Evolutionary conservation across 2,329 filamentous ascomycete genomes (phyloP), one percentile per base, ranked within the genome.

Genomic region (Fusarium mundagurra): DNA sequence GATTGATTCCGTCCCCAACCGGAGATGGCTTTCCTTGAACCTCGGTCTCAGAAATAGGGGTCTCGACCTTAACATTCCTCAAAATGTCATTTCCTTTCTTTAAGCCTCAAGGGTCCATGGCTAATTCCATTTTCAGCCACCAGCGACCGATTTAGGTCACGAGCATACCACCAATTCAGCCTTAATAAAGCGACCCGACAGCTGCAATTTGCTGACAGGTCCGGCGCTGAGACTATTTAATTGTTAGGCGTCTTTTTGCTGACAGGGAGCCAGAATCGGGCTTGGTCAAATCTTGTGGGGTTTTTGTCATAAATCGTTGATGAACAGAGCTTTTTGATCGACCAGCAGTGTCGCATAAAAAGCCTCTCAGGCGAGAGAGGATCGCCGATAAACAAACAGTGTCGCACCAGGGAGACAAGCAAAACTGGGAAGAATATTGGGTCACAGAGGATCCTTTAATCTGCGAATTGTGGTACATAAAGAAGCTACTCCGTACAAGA

Each of bases 401-500:
- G 69, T 73, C 65, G 45, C 69, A 73, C 69, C 64, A 73, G 54
- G 48, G 55, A 47, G 34, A 60, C 16, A 12, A 12, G 8, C 31
- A 70, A 72, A 73, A 69, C 57, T 22, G 38, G 64, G 51, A 66
- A 69, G 34, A 73, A 72, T n/a, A 69, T 41, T 50, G 70, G 70
- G 70, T 66, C 69, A 34, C 27, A 44, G 17, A 55, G 50, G 59
- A 65, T 73, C 69, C 70, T 73, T 72, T 73, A 69, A 73, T 73
- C 65, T 73, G 51, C 48, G 13, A 50, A 48, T 34, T 43, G 60
- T 53, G 47, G n/a, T 48, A 61, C 44, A 34, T 53, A 57, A 59
- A 57, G n/a, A 34, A 44, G 20, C 58, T 31, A n/a, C n/a, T n/a
- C n/a, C n/a, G n/a, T n/a, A 45, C 24, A 33, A 43, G 18, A 61